Conservation (phyloP, 2,329 filamentous ascomycete species). For the Aspergillus quadricinctus region DNA sequence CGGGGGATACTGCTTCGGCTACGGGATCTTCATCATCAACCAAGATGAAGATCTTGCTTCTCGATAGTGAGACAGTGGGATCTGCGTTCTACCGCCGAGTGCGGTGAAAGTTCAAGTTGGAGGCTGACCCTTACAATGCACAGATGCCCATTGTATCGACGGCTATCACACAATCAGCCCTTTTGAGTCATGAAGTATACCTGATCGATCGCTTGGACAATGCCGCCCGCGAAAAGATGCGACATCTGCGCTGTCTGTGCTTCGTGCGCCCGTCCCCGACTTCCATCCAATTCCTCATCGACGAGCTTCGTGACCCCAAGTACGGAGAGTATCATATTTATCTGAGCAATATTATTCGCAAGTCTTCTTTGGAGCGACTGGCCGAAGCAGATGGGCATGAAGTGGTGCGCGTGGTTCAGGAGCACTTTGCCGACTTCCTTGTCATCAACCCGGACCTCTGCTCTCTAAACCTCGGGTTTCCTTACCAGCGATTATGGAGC, state of each 20-base stretch:
- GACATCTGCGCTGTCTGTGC: slow-evolving; percentile 88
- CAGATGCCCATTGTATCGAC: slow-evolving; percentile 87
- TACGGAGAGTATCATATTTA: slow-evolving; percentile 97
- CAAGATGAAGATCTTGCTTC: slow-evolving; percentile 97
- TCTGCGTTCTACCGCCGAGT: not conserved
- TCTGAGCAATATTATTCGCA: slow-evolving; percentile 96
- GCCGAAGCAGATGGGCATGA: slow-evolving; percentile 98
- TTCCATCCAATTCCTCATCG: slow-evolving; percentile 88
- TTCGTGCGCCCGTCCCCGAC: slow-evolving; percentile 89
- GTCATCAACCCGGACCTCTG: slow-evolving; percentile 94
- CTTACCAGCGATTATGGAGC: slow-evolving; percentile 75
- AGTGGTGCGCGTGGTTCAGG: slow-evolving; percentile 88
- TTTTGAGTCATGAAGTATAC: slow-evolving; percentile 95
- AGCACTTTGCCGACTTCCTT: slow-evolving; percentile 94
- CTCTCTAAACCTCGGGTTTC: slow-evolving; percentile 69
- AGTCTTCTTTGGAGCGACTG: slow-evolving; percentile 87
- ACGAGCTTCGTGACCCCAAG: slow-evolving; percentile 91
- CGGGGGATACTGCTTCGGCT: slow-evolving; percentile 63
- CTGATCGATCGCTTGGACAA: slow-evolving; percentile 96
- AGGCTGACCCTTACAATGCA: slow-evolving; percentile 9
- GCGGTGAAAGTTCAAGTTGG: slow-evolving; percentile 16
- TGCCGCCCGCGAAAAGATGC: slow-evolving; percentile 88
- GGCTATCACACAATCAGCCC: slow-evolving; percentile 88
- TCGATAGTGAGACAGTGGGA: slow-evolving; percentile 83
- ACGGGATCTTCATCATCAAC: slow-evolving; percentile 59